These are phyloP conservation scores for Fusarium sp. DNA, from an alignment of 2,329 filamentous ascomycete species.

Conservation along the genomic window DNA sequence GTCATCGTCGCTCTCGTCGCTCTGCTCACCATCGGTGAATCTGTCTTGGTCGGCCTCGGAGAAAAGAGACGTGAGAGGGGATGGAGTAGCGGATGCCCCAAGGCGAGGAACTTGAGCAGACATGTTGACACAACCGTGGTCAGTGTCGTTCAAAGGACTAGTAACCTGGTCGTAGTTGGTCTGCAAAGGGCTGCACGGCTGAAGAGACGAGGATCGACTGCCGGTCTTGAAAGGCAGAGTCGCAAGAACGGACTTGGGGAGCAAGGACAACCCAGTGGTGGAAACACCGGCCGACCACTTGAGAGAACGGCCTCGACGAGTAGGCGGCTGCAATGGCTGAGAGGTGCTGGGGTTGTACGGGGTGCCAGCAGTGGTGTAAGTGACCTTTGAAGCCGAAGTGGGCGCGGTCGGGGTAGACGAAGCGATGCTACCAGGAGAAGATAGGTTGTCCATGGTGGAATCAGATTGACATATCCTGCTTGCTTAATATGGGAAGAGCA, in stretches of 20 bases:
- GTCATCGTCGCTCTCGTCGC: constrained; percentile 51
- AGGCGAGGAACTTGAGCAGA: constrained; percentile 47
- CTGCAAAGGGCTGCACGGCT: constrained; percentile 67
- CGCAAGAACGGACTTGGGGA: constrained; percentile 57
- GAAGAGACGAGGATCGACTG: constrained; percentile 41
- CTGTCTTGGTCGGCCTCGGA: constrained; percentile 35
- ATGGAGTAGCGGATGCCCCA: constrained; percentile 48
- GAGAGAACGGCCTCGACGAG: constrained; percentile 64
- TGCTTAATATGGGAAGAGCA: constrained; percentile 34
- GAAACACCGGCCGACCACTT: constrained; percentile 56
- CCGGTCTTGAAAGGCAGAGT: constrained; percentile 53
- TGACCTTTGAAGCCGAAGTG: constrained; percentile 51
- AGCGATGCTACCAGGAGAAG: constrained; percentile 45
- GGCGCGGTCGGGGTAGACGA: constrained; percentile 44
- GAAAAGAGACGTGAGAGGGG: constrained; percentile 38
- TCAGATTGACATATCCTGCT: constrained; percentile 39
- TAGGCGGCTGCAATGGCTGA: constrained; percentile 66
- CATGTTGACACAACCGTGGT: constrained; percentile 48
- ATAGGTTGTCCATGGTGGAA: constrained; percentile 52
- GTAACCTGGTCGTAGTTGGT: constrained; percentile 69
- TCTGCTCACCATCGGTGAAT: constrained; percentile 42
- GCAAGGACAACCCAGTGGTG: constrained; percentile 53
- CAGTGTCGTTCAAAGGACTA: constrained; percentile 55
- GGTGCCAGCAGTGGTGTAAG: constrained; percentile 72
- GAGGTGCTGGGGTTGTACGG: constrained; percentile 66